These are phyloP conservation scores for Cercospora canescens DNA, from an alignment of 2,329 filamentous ascomycete species.

Conservation along the genomic window DNA sequence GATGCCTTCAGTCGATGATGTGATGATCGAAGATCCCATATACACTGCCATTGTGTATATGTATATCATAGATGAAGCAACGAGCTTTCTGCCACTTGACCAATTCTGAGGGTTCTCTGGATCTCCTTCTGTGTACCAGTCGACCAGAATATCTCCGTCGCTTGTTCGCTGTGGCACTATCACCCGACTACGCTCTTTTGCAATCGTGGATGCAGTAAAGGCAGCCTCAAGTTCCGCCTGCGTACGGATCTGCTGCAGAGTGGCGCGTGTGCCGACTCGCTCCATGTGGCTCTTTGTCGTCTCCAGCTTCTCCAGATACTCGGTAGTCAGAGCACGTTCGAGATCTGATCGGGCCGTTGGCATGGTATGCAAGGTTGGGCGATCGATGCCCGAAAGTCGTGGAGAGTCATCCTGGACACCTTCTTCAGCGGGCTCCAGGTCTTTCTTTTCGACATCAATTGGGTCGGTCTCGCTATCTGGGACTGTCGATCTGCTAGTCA, in stretches of 20 bases:
- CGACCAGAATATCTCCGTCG: constrained; percentile 54
- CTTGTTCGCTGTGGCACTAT: constrained; percentile 52
- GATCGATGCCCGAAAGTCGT: neutral
- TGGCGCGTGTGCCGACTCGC: constrained; percentile 39
- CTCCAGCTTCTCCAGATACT: constrained; percentile 25
- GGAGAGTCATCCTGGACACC: constrained; percentile 2
- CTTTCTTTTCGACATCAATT: constrained; percentile 25
- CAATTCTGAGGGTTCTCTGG: constrained; percentile 37
- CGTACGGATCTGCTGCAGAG: constrained; percentile 38
- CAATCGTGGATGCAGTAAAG: constrained; percentile 36
- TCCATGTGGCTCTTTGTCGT: constrained; percentile 23
- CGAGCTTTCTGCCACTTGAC: constrained; percentile 30
- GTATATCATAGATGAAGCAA: constrained; percentile 42
- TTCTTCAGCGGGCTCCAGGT: constrained; percentile 22
- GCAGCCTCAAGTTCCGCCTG: constrained; percentile 43
- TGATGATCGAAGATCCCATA: constrained; percentile 54
- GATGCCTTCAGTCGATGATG: constrained; percentile 47
- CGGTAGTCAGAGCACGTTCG: constrained; percentile 6
- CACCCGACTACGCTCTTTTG: constrained; percentile 38
- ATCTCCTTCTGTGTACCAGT: constrained; percentile 45
- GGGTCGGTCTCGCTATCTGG: neutral
- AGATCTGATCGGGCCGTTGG: constrained; percentile 20
- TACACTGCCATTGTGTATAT: constrained; percentile 63
- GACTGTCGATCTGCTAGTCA: neutral
- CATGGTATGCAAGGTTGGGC: constrained; percentile 14